phyloP scores from a whole-genome alignment of 148 eudicot genomes.

The Oxyria digyna region DNA sequence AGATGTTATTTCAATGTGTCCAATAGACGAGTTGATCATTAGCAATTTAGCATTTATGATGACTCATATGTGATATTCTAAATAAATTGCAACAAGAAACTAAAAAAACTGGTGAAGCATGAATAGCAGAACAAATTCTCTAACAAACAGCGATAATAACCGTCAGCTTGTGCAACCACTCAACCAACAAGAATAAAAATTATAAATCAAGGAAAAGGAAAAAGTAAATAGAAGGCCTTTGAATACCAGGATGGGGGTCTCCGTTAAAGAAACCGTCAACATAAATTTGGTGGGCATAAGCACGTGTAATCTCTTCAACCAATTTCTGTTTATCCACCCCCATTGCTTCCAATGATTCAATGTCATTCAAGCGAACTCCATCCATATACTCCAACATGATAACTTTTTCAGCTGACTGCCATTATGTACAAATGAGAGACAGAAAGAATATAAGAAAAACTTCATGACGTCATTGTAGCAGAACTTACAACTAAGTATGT shows the following conservation, averaged over 20 bases:
- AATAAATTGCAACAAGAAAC: background rate
- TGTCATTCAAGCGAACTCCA: conserved; percentile 86
- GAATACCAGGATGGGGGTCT: conserved; percentile 94
- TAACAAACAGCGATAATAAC: background rate
- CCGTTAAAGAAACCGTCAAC: conserved; percentile 98
- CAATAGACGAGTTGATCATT: background rate
- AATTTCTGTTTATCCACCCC: conserved; percentile 83
- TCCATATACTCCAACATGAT: conserved; percentile 93
- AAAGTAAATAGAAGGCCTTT: background rate
- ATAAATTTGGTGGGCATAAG: conserved; percentile 97
- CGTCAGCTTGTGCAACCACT: background rate
- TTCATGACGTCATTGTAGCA: background rate
- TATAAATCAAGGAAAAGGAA: background rate
- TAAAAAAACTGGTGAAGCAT: background rate
- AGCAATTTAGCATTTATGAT: background rate
- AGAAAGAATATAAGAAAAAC: background rate
- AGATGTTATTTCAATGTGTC: background rate
- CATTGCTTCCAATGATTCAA: conserved; percentile 59
- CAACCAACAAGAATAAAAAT: background rate
- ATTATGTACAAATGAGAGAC: background rate
- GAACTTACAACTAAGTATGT: background rate
- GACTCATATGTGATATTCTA: background rate
- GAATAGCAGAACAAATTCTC: background rate
- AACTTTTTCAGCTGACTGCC: conserved; percentile 86
- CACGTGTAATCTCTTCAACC: conserved; percentile 95